Conservation (phyloP, 1,139 yeast genomes). For the Candida buenavistaensis region DNA sequence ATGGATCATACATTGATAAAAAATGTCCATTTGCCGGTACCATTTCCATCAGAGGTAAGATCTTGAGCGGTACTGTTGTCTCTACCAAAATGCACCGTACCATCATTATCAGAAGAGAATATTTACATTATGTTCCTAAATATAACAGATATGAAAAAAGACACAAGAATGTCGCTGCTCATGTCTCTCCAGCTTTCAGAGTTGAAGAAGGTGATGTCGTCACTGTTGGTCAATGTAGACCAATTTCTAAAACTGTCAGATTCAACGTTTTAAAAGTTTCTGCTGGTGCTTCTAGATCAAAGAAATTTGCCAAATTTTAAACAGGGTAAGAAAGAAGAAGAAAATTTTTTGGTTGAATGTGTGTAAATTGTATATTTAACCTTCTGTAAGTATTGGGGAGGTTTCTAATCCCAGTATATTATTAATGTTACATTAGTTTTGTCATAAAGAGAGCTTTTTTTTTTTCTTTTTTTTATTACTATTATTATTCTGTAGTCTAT, state of each 20-base stretch:
- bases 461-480: too few relatives aligned
- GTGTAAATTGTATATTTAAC: slow-evolving; percentile 8
- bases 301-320: slow-evolving; percentile 97
- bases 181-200: slow-evolving; percentile 99
- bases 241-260: slow-evolving; percentile 99
- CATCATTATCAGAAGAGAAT: slow-evolving; percentile 98
- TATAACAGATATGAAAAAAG: slow-evolving; percentile 99
- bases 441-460: too few relatives aligned
- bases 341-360: too few relatives aligned
- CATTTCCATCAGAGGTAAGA: slow-evolving; percentile 99
- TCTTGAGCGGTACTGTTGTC: slow-evolving; percentile 97
- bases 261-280: slow-evolving; percentile 98
- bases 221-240: slow-evolving; percentile 99
- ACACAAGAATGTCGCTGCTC: slow-evolving; percentile 99
- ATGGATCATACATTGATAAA: slow-evolving; percentile 99
- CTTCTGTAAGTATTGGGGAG: slow-evolving; percentile 3
- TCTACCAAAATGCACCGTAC: slow-evolving; percentile 99
- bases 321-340: too few relatives aligned
- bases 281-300: slow-evolving; percentile 84
- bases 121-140: slow-evolving; percentile 99
- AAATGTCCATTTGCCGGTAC: slow-evolving; percentile 99
- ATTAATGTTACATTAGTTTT: slow-evolving; percentile 6
- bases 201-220: slow-evolving; percentile 98
- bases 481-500: too few relatives aligned
- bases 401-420: slow-evolving; percentile 2